Base-by-base conservation (phyloP, 176 grass and related monocot species). In the Oryza nivara region DNA sequence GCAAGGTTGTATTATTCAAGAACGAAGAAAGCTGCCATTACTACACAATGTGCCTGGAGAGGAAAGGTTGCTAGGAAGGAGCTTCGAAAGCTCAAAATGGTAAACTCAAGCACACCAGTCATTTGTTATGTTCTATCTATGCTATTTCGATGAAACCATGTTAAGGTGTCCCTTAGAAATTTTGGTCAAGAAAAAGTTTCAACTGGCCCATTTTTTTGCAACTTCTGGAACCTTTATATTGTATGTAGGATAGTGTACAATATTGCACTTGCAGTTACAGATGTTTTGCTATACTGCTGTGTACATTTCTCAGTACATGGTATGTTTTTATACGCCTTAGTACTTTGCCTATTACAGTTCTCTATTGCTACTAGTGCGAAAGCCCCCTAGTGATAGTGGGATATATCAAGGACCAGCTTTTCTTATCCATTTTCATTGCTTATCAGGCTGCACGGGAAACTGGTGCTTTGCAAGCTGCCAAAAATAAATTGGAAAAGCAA, bases 401-500 rank as follows among this genome's bases (percentile, higher is more conserved):
- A 72, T 44, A 36, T 68, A 45, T 15, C 43, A 74, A 73, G 20
- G 26, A 16, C 20, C 32, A 61, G 9, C 15, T 82, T 80, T 66
- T 61, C 54, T 85, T 72, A 77, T 65, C 68, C 56, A 64, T 82
- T 76, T 67, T 70, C 32, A 65, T 73, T 90, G 75, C 77, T 92
- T 76, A 83, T 80, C 71, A 98, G 96, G 89, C 96, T 78, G 96
- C 96, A 80, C 94, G 89, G 76, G 96, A 98, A 92, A 98, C 96
- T 68, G 96, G 96, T 36, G 96, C 96, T 25, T 85, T 98, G 76
- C 96, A 98, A 94, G 93, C 91, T 67, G 96, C 93, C 69, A 98
- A 98, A 86, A 98, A 94, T 80, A 95, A 98, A 82, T 84, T 98
- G 75, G 96, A 95, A 88, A 98, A 98, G 56, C 87, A 98, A 98